These are phyloP conservation scores for Retiboletus flavoniger DNA, from an alignment of 1,284 basidiomycete genomes.

Conservation along the genomic window DNA sequence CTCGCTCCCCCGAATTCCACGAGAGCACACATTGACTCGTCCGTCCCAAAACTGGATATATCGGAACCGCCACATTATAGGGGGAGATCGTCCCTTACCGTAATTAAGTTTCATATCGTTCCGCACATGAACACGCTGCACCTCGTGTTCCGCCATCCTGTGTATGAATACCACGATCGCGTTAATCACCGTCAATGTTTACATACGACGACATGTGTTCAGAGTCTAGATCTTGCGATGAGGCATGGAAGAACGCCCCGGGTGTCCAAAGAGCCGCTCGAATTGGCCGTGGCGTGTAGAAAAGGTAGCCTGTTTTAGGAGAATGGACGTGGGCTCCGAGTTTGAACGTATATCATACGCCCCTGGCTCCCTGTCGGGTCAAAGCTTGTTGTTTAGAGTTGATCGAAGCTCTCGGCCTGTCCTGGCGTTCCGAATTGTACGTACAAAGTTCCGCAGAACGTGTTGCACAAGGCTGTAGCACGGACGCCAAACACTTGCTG, in stretches of 20 bases:
- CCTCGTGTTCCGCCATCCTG: conserved; percentile 5
- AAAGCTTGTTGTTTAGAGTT: background rate
- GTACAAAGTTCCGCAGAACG: background rate
- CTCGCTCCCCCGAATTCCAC: background rate
- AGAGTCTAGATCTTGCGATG: background rate
- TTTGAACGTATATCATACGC: background rate
- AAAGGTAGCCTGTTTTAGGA: background rate
- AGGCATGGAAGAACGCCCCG: background rate
- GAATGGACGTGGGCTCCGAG: background rate
- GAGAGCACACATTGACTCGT: background rate
- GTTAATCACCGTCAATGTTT: background rate
- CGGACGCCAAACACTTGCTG: too few relatives aligned
- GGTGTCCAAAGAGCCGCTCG: background rate
- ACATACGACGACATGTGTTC: background rate
- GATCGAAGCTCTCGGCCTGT: background rate
- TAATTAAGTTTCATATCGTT: background rate
- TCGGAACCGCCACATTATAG: background rate
- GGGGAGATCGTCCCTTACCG: background rate
- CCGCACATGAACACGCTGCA: background rate
- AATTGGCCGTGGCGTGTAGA: background rate
- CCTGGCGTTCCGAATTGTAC: background rate
- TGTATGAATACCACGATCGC: background rate
- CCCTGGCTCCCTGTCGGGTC: background rate
- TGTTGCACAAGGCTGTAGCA: background rate
- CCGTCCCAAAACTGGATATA: background rate